Evolutionary conservation across 805 yeast species (phyloP).

Genomic region (Yamadazyma sp.): DNA sequence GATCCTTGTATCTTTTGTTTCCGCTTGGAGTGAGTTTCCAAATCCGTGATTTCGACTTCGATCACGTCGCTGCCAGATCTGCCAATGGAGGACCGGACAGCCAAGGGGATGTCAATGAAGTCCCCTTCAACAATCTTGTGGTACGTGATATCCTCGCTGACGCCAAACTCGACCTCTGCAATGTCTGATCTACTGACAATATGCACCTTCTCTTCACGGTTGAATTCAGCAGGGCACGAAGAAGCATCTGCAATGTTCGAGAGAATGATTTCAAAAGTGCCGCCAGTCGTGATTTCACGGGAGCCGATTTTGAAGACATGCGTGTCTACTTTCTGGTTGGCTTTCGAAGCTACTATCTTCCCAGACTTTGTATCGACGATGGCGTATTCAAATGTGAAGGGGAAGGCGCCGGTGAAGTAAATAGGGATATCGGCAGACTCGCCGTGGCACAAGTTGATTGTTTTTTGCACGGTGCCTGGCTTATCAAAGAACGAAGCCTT

Average conservation of each 20-base stretch:
- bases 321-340: conserved; percentile 2
- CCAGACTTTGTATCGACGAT: conserved; percentile 47
- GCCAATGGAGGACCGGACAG: conserved; percentile 34
- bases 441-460: conserved; percentile 30
- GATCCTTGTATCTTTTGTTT: conserved; percentile 6
- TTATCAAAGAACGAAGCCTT: conserved; percentile 30
- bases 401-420: conserved; percentile 72
- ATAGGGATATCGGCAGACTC: conserved; percentile 46
- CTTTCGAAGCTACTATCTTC: conserved; percentile 2
- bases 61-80: conserved; percentile 29
- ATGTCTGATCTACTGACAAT: conserved; percentile 69
- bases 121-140: conserved; percentile 63
- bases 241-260: conserved; percentile 71
- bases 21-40: background rate
- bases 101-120: conserved; percentile 53
- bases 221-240: conserved; percentile 68
- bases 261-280: conserved; percentile 65
- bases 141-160: conserved; percentile 17
- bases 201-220: conserved; percentile 51
- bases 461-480: conserved; percentile 15
- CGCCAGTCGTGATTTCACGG: conserved; percentile 62
- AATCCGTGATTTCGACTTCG: conserved; percentile 28
- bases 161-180: conserved; percentile 48
- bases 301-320: conserved; percentile 40
- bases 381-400: conserved; percentile 70